phyloP scores from a whole-genome alignment of 352 stramenopile genomes.

The Pythium guiyangense region DNA sequence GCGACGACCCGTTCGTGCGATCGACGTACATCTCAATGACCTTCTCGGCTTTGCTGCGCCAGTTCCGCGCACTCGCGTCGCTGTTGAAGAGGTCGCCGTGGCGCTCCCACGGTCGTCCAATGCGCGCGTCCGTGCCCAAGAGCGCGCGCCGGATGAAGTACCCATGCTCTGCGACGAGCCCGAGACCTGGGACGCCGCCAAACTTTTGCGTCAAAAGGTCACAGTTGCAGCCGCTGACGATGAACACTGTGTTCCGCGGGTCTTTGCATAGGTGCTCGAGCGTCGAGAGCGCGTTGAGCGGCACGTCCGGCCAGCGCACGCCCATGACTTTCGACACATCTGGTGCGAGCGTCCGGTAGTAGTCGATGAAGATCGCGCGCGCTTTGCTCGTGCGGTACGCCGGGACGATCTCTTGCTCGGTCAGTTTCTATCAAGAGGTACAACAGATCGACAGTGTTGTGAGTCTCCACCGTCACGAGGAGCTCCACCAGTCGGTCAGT shows the following conservation, averaged over 20 bases:
- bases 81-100: constrained; percentile 57
- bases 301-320: constrained; percentile 74
- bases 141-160: constrained; percentile 91
- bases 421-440: constrained; percentile 47
- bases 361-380: constrained; percentile 97
- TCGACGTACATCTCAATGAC: constrained; percentile 98
- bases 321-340: constrained; percentile 84
- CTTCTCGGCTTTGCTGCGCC: constrained; percentile 92
- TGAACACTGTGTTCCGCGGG: constrained; percentile 96
- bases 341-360: constrained; percentile 95
- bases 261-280: constrained; percentile 93
- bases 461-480: too few relatives aligned
- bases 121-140: constrained; percentile 61
- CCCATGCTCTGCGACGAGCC: constrained; percentile 97
- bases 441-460: neutral
- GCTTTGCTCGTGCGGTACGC: constrained; percentile 63
- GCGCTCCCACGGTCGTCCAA: constrained; percentile 67
- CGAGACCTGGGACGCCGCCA: constrained; percentile 92
- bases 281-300: constrained; percentile 59
- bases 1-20: constrained; percentile 96
- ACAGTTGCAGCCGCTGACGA: constrained; percentile 96
- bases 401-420: constrained; percentile 53
- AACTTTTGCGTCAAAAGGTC: constrained; percentile 95
- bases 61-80: constrained; percentile 67
- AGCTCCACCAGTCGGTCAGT: too few relatives aligned